phyloP scores from a whole-genome alignment of 495 filamentous ascomycete genomes.

The Margaritispora aquatica region DNA sequence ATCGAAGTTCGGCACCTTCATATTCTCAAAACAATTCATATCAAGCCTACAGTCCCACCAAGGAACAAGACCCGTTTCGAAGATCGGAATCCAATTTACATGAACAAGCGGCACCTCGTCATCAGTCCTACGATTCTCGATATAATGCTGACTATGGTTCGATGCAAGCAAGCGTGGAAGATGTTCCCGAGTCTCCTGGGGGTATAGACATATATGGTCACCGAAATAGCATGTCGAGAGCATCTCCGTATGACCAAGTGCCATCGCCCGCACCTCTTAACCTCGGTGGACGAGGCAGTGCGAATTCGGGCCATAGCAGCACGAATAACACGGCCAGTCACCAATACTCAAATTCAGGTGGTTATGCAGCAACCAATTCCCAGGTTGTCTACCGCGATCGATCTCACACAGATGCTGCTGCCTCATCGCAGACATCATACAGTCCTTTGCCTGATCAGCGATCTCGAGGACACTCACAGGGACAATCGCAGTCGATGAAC shows the following conservation, averaged over 20 bases:
- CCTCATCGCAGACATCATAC: slow-evolving; percentile 19
- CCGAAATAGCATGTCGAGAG: slow-evolving; percentile 6
- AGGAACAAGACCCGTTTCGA: slow-evolving; percentile 15
- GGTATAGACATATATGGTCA: slow-evolving; percentile 10
- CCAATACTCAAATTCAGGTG: slow-evolving; percentile 16
- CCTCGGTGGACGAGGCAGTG: slow-evolving; percentile 32
- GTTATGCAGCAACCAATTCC: slow-evolving; percentile 12
- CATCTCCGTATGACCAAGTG: slow-evolving; percentile 30
- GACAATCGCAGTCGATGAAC: background rate
- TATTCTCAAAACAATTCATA: slow-evolving; percentile 12
- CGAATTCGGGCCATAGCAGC: slow-evolving; percentile 28
- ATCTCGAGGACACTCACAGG: slow-evolving; percentile 5
- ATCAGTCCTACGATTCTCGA: slow-evolving; percentile 42
- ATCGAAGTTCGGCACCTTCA: slow-evolving; percentile 19
- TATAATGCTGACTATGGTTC: slow-evolving; percentile 38
- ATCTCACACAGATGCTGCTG: slow-evolving; percentile 2
- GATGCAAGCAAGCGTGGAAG: slow-evolving; percentile 66
- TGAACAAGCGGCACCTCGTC: slow-evolving; percentile 29
- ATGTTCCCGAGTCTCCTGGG: slow-evolving; percentile 48
- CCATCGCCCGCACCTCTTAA: slow-evolving; percentile 44
- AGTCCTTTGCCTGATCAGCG: slow-evolving; percentile 9
- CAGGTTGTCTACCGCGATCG: slow-evolving; percentile 14
- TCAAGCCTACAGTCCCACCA: slow-evolving; percentile 16
- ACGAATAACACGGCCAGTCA: slow-evolving; percentile 6
- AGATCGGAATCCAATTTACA: slow-evolving; percentile 2